Evolutionary conservation across 257 asterid species (phyloP).

Genomic region (Forsythia suspensa): DNA sequence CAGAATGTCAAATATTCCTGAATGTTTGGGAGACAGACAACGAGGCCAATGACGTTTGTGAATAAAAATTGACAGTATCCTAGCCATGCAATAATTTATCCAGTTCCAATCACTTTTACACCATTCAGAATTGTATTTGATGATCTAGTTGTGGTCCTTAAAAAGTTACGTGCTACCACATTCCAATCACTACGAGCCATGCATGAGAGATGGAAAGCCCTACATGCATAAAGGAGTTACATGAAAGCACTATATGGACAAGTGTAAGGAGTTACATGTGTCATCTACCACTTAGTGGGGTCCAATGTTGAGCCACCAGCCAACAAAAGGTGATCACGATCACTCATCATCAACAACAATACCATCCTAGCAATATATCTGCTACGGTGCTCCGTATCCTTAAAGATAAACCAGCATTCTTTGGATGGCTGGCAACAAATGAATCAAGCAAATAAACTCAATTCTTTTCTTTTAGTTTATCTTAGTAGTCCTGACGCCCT

Average conservation of each 20-base stretch:
- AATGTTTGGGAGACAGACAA: background rate
- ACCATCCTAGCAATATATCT: background rate
- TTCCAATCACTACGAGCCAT: background rate
- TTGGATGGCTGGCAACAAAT: background rate
- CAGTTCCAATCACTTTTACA: background rate
- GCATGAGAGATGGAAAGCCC: background rate
- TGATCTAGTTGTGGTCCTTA: background rate
- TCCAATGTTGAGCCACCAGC: background rate
- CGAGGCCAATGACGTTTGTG: background rate
- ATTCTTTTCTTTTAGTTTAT: background rate
- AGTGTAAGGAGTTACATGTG: background rate
- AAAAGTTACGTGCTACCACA: background rate
- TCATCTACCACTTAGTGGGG: background rate
- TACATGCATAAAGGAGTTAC: background rate
- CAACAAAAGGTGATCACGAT: background rate
- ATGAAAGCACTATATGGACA: background rate
- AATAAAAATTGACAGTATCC: background rate
- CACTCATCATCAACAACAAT: background rate
- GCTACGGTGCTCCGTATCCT: background rate
- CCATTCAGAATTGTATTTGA: background rate
- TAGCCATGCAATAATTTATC: background rate
- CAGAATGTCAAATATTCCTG: background rate
- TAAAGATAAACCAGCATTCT: background rate
- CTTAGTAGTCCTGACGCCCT: background rate
- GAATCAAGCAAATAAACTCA: background rate